These are phyloP conservation scores for Hypoxylon sp. DNA, from an alignment of 2,329 filamentous ascomycete species.

Conservation along the genomic window DNA sequence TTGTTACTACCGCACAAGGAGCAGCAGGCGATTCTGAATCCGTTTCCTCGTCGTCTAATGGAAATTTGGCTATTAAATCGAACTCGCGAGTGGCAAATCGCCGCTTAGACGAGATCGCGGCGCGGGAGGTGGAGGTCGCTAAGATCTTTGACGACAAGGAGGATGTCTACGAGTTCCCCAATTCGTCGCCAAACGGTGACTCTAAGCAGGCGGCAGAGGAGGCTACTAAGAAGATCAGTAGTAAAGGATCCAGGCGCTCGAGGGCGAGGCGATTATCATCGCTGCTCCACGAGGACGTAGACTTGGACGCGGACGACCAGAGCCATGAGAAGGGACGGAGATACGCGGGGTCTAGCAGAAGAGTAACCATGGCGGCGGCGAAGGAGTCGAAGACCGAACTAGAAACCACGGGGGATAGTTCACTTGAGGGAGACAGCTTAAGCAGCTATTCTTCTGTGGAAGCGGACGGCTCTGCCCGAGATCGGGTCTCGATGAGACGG, in stretches of 20 bases:
- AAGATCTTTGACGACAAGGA: conserved; percentile 46
- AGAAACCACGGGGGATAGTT: conserved; percentile 41
- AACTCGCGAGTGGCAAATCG: conserved; percentile 41
- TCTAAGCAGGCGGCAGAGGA: conserved; percentile 36
- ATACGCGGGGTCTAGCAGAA: conserved; percentile 52
- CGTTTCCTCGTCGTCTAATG: conserved; percentile 7
- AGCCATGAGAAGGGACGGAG: conserved; percentile 43
- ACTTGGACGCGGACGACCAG: conserved; percentile 47
- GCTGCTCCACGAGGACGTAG: conserved; percentile 53
- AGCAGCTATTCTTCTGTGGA: conserved; percentile 47
- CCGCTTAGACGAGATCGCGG: conserved; percentile 49
- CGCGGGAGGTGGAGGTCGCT: conserved; percentile 49
- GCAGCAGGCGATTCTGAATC: conserved; percentile 29
- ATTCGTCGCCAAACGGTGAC: conserved; percentile 57
- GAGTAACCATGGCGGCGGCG: conserved; percentile 57
- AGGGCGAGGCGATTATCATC: conserved; percentile 57
- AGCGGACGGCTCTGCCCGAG: conserved; percentile 44
- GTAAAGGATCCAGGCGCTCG: conserved; percentile 51
- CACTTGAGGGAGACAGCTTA: conserved; percentile 52
- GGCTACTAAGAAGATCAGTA: conserved; percentile 45
- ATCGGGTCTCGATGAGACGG: conserved; percentile 58
- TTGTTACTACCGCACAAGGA: conserved; percentile 27
- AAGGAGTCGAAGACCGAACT: conserved; percentile 48
- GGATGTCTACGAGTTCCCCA: conserved; percentile 69
- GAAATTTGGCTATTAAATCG: conserved; percentile 21